Base-by-base conservation (phyloP, 164 flowering plant species). In the Umbellularia californica region DNA sequence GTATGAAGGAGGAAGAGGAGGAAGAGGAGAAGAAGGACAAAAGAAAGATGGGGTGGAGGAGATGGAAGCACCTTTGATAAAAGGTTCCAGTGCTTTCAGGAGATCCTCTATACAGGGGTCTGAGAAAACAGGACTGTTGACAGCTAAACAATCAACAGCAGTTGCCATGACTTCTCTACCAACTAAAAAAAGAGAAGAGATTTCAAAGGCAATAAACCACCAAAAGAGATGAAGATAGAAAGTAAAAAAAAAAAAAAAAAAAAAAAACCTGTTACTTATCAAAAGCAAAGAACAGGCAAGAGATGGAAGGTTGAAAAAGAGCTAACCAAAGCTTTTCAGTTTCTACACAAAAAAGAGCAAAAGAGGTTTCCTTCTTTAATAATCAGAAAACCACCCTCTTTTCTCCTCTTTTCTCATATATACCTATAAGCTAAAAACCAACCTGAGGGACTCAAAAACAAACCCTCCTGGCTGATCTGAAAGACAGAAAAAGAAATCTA, bases 11-110 rank as follows among this genome's bases (percentile, higher is more conserved):
- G 35, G 64, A 15, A 70, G 77, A 33, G 24, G 79, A 70, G 84
- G 60, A 50, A 77, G 13, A 65, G 73, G 75, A 22, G 70, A 41
- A 55, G 85, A 62, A 71, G 68, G 51, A n/a, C 76, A 23, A 17
- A 76, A 62, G 67, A 70, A 65, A 10, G 71, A 51, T 15, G 72
- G 70, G 67, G 82, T 15, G 58, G 74, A 70, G 25, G 77, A 28
- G 60, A 83, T 64, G n/a, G 91, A 83, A 89, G 89, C 90, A 85
- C 90, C 70, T 75, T 91, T 89, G 77, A 92, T 88, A 90, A 91
- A 95, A 92, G 98, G 98, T 76, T 82, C 87, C 74, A 95, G 93
- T 79, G 97, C 98, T 82, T 87, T 89, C 98, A 95, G 92, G 2
- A 95, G 79, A 78, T 94, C 98, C 71, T 84, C 92, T n/a, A 85